Base-by-base conservation (phyloP, 139 green algal species). In the Coccomyxa sp. region DNA sequence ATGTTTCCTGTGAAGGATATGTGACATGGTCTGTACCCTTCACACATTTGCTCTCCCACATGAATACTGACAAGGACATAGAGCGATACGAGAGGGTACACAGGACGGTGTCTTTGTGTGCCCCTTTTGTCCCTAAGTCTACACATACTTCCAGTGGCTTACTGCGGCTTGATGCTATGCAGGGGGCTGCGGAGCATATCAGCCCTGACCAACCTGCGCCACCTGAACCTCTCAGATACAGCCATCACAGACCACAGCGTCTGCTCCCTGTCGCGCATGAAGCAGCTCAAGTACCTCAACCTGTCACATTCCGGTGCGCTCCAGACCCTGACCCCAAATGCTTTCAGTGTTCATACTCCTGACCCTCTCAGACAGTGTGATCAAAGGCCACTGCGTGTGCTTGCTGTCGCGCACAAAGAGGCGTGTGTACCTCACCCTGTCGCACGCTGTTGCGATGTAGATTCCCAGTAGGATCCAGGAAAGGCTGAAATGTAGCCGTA, bases 151-250 rank as follows among this genome's bases (percentile, higher is more conserved):
- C n/a, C n/a, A n/a, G n/a, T n/a, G n/a, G n/a, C n/a, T n/a, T n/a
- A n/a, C n/a, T n/a, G n/a, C n/a, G n/a, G n/a, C n/a, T n/a, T n/a
- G n/a, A n/a, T n/a, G 29, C 10, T 31, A 29, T 29, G 64, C 44
- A 76, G 81, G 39, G 73, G 76, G 34, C 38, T 74, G 39, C 31
- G 12, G 38, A n/a, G 64, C 8, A 54, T 81, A 7, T 34, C 33
- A 27, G 35, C 7, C 4, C 50, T 77, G 44, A 50, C 14, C 33
- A 34, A 39, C 27, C 33, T 88, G 55, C 55, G 87, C 75, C 31
- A 68, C 24, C 78, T 89, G 33, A 75, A 91, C 73, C 55, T 90
- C 34, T 75, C 76, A n/a, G 87, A 91, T 76, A 88, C 87, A 8
- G 27, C 31, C 31, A 81, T 85, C 29, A 41, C 34, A 16, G 81